A percentile compares a stretch with the other conserved stretches of the same genome.
Evolutionary conservation across 1,284 basidiomycete species (phyloP).

Genomic region (Ustilago curta): DNA sequence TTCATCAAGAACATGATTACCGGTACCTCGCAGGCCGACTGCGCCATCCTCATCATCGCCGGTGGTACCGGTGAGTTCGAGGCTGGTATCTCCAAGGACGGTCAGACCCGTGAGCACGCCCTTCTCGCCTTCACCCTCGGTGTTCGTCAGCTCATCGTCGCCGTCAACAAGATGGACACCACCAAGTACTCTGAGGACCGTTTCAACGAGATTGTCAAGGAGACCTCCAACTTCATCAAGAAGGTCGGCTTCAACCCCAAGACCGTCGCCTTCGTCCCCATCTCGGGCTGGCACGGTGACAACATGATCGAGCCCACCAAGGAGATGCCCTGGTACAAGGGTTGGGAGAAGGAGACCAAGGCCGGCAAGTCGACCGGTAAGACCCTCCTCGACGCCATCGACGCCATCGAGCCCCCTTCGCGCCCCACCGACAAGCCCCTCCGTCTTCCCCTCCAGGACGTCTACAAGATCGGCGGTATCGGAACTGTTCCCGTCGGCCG

Average conservation of each 20-base stretch:
- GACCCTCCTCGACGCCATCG: constrained; percentile 99
- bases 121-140: constrained; percentile 99
- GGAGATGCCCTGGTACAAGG: constrained; percentile 99
- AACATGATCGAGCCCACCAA: constrained; percentile 91
- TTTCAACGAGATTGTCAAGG: constrained; percentile 99
- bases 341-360: constrained; percentile 80
- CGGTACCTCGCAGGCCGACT: constrained; percentile 99
- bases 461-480: constrained; percentile 99
- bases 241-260: constrained; percentile 99
- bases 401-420: constrained; percentile 96
- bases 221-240: constrained; percentile 99
- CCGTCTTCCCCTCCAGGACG: constrained; percentile 99
- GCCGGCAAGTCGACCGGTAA: constrained; percentile 92
- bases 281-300: constrained; percentile 99
- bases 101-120: constrained; percentile 99
- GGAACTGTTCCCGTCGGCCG: constrained; percentile 99
- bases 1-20: constrained; percentile 89
- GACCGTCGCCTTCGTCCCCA: constrained; percentile 96
- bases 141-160: constrained; percentile 99
- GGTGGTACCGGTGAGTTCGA: constrained; percentile 99
- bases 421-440: constrained; percentile 99
- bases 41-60: constrained; percentile 99
- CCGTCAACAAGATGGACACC: constrained; percentile 99
- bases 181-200: constrained; percentile 99
- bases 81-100: constrained; percentile 99